Conservation (phyloP, 2,329 filamentous ascomycete genomes). For the Cercospora citrullina region DNA sequence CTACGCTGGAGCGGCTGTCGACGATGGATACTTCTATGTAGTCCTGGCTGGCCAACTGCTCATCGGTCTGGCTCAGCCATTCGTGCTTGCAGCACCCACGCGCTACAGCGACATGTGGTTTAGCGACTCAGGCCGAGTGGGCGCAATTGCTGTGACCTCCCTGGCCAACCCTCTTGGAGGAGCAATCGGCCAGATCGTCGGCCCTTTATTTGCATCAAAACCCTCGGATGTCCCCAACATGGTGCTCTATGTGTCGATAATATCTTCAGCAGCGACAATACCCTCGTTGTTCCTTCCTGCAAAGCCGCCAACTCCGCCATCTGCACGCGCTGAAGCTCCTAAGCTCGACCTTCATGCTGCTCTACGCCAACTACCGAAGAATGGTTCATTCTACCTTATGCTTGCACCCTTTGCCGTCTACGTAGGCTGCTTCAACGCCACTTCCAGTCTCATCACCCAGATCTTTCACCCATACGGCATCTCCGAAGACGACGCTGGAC, state of each 20-base stretch:
- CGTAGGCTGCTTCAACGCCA: slow-evolving; percentile 90
- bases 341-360: slow-evolving; percentile 56
- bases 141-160: slow-evolving; percentile 80
- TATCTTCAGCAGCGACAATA: slow-evolving; percentile 62
- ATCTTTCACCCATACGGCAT: slow-evolving; percentile 85
- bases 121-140: slow-evolving; percentile 76
- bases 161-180: slow-evolving; percentile 89
- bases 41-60: slow-evolving; percentile 92
- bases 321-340: slow-evolving; percentile 62
- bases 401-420: slow-evolving; percentile 79
- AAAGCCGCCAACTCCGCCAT: slow-evolving; percentile 73
- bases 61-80: slow-evolving; percentile 85
- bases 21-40: slow-evolving; percentile 64
- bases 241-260: slow-evolving; percentile 58
- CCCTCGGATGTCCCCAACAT: slow-evolving; percentile 70
- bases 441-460: slow-evolving; percentile 85
- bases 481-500: slow-evolving; percentile 79
- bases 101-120: slow-evolving; percentile 96
- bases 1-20: slow-evolving; percentile 39
- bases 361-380: slow-evolving; percentile 51
- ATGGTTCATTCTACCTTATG: slow-evolving; percentile 76
- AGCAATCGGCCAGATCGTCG: slow-evolving; percentile 82
- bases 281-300: slow-evolving; percentile 81
- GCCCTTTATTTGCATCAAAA: slow-evolving; percentile 70
- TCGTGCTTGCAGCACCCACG: slow-evolving; percentile 85